Percentiles rank a stretch among this genome's conserved stretches.
phyloP scores from a whole-genome alignment of 305 asterid species.

The Withania somnifera region DNA sequence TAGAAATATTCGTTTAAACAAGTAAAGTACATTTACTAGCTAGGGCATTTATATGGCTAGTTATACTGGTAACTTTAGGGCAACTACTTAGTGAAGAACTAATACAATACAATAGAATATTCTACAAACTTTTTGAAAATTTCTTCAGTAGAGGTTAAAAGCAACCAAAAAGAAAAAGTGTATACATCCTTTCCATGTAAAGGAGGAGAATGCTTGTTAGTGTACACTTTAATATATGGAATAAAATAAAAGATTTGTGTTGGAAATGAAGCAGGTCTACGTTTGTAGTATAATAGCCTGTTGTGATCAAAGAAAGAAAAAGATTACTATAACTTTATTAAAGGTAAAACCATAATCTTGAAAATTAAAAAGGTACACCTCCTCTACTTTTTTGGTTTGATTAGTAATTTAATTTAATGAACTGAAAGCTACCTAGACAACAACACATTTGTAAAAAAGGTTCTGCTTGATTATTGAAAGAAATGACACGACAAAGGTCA shows the following conservation, averaged over 20 bases:
- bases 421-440: constrained; percentile 10
- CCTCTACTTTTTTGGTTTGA: background rate
- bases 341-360: constrained; percentile 2
- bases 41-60: background rate
- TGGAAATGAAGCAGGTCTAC: constrained; percentile 3
- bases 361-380: background rate
- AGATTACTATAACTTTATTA: background rate
- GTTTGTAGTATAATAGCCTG: background rate
- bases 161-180: constrained; percentile 6
- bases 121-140: background rate
- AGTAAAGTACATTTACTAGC: too few relatives aligned
- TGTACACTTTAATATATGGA: background rate
- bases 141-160: background rate
- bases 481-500: background rate
- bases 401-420: background rate
- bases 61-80: background rate
- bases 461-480: background rate
- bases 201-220: constrained; percentile 4
- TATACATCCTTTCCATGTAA: constrained; percentile 4
- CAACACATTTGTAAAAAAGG: background rate
- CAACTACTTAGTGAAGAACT: background rate
- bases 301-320: background rate
- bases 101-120: background rate
- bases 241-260: constrained; percentile 3
- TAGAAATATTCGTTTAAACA: too few relatives aligned